Conservation (phyloP, 2,329 filamentous ascomycete species). For the Saccharata proteae region DNA sequence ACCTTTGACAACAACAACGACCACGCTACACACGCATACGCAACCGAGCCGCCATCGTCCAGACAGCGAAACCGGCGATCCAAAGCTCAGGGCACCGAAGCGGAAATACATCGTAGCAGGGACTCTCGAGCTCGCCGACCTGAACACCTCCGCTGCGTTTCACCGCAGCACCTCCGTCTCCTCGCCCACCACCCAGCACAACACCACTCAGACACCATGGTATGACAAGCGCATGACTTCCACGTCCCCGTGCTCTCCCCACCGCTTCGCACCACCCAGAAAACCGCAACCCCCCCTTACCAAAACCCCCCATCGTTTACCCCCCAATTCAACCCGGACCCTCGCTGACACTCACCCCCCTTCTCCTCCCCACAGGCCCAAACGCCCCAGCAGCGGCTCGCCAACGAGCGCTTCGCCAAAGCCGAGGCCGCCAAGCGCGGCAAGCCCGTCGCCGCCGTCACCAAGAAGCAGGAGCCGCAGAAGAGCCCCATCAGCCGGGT, state of each 20-base stretch:
- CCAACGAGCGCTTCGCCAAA: conserved; percentile 68
- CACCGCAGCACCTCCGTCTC: neutral
- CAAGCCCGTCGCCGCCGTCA: conserved; percentile 39
- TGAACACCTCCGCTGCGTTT: no score
- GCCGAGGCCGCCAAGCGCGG: conserved; percentile 62
- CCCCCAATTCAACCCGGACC: neutral
- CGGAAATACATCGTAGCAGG: no score
- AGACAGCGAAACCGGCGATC: no score
- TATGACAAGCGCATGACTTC: conserved; percentile 1
- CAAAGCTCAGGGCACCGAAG: no score
- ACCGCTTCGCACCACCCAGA: no score
- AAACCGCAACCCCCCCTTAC: conserved; percentile 3
- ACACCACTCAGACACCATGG: neutral
- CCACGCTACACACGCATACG: no score
- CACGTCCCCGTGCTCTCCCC: no score
- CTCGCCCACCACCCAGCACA: neutral
- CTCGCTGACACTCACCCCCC: neutral
- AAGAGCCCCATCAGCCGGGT: conserved; percentile 43
- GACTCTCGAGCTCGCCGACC: no score
- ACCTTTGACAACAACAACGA: no score
- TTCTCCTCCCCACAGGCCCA: conserved; percentile 48
- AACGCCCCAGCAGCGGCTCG: conserved; percentile 72
- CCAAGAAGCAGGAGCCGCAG: conserved; percentile 42
- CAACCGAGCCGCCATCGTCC: no score
- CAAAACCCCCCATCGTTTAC: neutral